Evolutionary conservation across 768 basidiomycete species (phyloP).

Genomic region (Kwoniella mangroviensis): DNA sequence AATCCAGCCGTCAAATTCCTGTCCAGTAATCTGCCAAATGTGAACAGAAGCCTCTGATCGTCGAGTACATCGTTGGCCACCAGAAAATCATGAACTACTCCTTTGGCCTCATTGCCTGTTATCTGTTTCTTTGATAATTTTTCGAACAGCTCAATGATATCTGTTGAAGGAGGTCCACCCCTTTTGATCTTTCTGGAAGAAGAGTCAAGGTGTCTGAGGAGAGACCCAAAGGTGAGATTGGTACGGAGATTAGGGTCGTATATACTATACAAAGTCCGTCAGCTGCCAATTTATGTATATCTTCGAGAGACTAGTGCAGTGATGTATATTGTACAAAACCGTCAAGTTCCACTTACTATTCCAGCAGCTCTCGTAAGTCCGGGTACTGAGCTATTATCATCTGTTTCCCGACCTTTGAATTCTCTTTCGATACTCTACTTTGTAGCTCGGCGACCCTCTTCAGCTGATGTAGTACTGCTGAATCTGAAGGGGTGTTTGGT

Average conservation of each 20-base stretch:
- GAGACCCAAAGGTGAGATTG: slow-evolving; percentile 34
- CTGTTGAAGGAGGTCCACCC: not conserved
- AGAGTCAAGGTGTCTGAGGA: slow-evolving; percentile 21
- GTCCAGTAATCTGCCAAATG: slow-evolving; percentile 49
- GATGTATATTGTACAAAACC: not conserved
- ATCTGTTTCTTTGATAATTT: slow-evolving; percentile 22
- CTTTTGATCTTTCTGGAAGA: not conserved
- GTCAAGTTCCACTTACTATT: slow-evolving; percentile 40
- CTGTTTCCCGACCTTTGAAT: slow-evolving; percentile 42
- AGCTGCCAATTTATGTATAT: not conserved
- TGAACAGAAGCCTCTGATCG: slow-evolving; percentile 22
- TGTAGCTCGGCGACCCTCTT: slow-evolving; percentile 36
- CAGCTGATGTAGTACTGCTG: slow-evolving; percentile 33
- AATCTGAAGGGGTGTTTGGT: not conserved
- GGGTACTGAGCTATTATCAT: slow-evolving; percentile 48
- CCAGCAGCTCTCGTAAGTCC: slow-evolving; percentile 44
- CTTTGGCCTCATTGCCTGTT: slow-evolving; percentile 40
- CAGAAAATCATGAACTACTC: slow-evolving; percentile 28
- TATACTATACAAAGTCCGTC: slow-evolving; percentile 24
- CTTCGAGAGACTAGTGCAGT: no score
- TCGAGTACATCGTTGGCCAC: slow-evolving; percentile 23
- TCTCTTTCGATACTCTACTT: slow-evolving; percentile 34
- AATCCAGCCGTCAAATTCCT: slow-evolving; percentile 54
- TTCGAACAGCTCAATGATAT: slow-evolving; percentile 29
- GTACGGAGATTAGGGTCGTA: slow-evolving; percentile 43